Evolutionary conservation across 805 yeast genomes (phyloP), one percentile per base, ranked within the genome.

Genomic region (Cyberlindnera veronae): DNA sequence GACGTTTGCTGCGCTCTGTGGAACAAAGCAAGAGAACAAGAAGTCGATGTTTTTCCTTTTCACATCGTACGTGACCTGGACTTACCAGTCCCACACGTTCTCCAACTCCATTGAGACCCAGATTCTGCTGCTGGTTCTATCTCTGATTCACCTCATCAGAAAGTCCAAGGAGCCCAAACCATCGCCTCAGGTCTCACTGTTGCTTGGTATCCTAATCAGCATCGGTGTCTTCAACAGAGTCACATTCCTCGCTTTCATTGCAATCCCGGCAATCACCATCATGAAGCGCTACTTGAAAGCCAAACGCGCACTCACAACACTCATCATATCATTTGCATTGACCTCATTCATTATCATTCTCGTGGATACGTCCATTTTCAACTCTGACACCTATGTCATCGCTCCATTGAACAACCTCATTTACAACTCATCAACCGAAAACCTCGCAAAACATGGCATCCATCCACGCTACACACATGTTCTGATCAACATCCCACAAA

Each of bases 181-280:
- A 7, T 39, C 36, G 37, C 20, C 61, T 45, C 28, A 37, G 8
- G 9, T 45, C 6, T 40, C 61, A 26, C 38, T 46, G 22, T 38
- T 51, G n/a, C 57, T 75, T 38, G 96, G 79, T 0, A 37, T 63
- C 0, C 31, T 83, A 0, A 52, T 79, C 1, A 66, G 82, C 0
- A 33, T 89, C 18, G 99, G 98, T 0, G 48, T 76, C 0, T 91
- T 90, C 67, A 93, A 90, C 60, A 68, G 99, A 50, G 74, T 88
- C 20, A 88, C 97, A 0, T 91, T 91, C 54, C 70, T 79, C 0
- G 84, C 81, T 0, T 93, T 87, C 67, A 53, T 95, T 29, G 32
- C 81, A 0, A 39, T 86, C 3, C 98, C 98, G 1, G 53, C 71
- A 0, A 30, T 72, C 27, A 69, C 62, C 32, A 55, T 83, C 5